Percentiles rank a stretch among this genome's conserved stretches.
phyloP scores from a whole-genome alignment of 2,329 filamentous ascomycete genomes.

The Graphilbum ipis-grandicollis region DNA sequence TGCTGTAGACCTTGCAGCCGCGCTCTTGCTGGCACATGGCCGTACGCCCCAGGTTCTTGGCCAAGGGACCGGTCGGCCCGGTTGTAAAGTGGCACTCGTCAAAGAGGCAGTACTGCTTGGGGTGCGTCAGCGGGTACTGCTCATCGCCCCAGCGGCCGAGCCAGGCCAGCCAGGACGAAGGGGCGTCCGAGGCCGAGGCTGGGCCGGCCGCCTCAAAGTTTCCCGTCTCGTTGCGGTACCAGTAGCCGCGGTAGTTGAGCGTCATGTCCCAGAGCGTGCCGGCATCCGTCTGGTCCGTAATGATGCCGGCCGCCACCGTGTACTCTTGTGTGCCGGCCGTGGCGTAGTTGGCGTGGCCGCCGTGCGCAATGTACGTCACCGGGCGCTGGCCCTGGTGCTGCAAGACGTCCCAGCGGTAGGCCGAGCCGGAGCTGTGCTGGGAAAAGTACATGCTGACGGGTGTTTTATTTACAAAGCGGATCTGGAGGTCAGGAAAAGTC shows the following conservation, averaged over 20 bases:
- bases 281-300: conserved; percentile 10
- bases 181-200: conserved; percentile 2
- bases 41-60: conserved; percentile 10
- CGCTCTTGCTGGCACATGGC: conserved; percentile 9
- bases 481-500: conserved; percentile 2
- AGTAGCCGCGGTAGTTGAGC: conserved; percentile 11
- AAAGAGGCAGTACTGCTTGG: conserved; percentile 10
- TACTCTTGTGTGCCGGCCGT: conserved; percentile 10
- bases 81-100: conserved; percentile 11
- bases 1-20: conserved; percentile 7
- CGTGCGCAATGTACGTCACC: conserved; percentile 8
- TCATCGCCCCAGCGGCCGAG: conserved; percentile 11
- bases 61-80: conserved; percentile 10
- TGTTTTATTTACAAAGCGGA: conserved; percentile 10
- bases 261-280: conserved; percentile 11
- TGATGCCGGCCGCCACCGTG: conserved; percentile 8
- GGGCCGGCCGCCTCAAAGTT: conserved; percentile 6
- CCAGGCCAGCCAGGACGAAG: conserved; percentile 9
- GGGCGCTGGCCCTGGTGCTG: conserved; percentile 8
- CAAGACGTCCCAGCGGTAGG: conserved; percentile 10
- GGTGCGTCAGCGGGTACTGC: conserved; percentile 6
- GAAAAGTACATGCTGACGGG: conserved; percentile 11
- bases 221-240: conserved; percentile 7
- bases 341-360: conserved; percentile 12
- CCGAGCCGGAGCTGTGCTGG: conserved; percentile 10